Evolutionary conservation across 495 filamentous ascomycete species (phyloP).

Genomic region (Saxophila tyrrhenica): DNA sequence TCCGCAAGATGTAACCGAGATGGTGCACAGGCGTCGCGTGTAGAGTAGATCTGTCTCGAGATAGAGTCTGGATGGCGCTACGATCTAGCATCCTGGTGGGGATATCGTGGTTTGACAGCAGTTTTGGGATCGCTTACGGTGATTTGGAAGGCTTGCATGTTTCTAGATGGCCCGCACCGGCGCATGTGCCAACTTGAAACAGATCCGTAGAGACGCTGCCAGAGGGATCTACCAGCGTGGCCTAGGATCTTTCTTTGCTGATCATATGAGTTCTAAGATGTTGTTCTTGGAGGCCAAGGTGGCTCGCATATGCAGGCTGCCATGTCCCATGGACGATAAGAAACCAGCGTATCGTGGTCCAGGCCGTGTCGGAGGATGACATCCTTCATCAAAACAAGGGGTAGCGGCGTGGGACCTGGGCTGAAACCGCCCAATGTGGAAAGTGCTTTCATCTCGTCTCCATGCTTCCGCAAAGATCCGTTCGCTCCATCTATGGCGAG

Average conservation of each 20-base stretch:
- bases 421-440: neutral
- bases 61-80: neutral
- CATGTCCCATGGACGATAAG: too few relatives aligned
- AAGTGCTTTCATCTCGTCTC: too few relatives aligned
- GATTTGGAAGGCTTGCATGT: neutral
- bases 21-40: neutral
- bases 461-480: too few relatives aligned
- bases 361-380: too few relatives aligned
- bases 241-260: too few relatives aligned
- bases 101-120: neutral
- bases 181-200: neutral
- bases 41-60: neutral
- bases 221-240: too few relatives aligned
- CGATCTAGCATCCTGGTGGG: neutral
- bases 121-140: neutral
- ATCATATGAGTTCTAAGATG: too few relatives aligned
- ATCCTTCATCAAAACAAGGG: neutral
- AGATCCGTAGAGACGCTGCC: neutral
- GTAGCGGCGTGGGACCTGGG: too few relatives aligned
- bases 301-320: too few relatives aligned
- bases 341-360: too few relatives aligned
- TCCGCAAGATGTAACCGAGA: neutral
- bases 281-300: too few relatives aligned
- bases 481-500: too few relatives aligned
- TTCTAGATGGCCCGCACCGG: neutral